Percentiles rank a stretch among this genome's conserved stretches.
Evolutionary conservation across 495 filamentous ascomycete species (phyloP).

Genomic region (Lasiosphaeriaceae sp.): DNA sequence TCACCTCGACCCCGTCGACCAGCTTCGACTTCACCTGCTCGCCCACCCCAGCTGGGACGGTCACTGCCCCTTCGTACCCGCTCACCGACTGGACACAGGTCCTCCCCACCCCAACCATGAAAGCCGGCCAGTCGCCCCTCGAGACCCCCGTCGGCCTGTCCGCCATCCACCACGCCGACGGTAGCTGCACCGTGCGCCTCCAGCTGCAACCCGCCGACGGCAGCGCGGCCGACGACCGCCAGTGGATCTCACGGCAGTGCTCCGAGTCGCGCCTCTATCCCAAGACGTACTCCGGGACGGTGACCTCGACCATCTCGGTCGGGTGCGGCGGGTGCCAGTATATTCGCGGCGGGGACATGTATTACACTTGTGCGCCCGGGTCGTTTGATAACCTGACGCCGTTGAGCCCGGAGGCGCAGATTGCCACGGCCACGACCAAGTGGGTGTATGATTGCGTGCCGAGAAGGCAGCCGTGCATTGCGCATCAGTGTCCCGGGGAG

Average conservation of each 20-base stretch:
- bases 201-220: background rate
- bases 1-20: constrained; percentile 5
- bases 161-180: constrained; percentile 6
- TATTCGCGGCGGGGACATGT: constrained; percentile 1
- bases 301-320: background rate
- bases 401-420: background rate
- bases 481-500: background rate
- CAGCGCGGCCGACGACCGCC: background rate
- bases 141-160: constrained; percentile 1
- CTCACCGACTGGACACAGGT: constrained; percentile 1
- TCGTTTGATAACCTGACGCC: background rate
- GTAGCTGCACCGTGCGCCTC: background rate
- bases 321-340: constrained; percentile 7
- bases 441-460: background rate
- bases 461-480: background rate
- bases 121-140: background rate
- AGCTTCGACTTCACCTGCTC: constrained; percentile 6
- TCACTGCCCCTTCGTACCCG: background rate
- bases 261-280: background rate
- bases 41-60: background rate
- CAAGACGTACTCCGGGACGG: background rate
- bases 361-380: background rate
- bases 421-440: background rate
- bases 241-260: background rate
- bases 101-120: constrained; percentile 5